Conservation (phyloP, 2,329 filamentous ascomycete species). For the Aureobasidium sp. region DNA sequence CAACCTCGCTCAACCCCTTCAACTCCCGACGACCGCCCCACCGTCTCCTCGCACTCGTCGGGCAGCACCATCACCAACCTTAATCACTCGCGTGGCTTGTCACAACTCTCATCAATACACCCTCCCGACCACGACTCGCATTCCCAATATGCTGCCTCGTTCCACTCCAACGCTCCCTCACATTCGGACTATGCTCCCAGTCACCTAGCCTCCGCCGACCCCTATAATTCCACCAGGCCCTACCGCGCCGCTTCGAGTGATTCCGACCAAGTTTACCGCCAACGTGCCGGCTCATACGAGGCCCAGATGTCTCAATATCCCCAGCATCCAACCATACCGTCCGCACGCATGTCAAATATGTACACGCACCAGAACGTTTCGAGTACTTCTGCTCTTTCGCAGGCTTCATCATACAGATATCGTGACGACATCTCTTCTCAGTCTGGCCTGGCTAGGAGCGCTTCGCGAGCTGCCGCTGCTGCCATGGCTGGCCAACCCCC, state of each 20-base stretch:
- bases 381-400: slow-evolving; percentile 36
- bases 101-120: slow-evolving; percentile 20
- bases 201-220: slow-evolving; percentile 3
- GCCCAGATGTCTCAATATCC: slow-evolving; percentile 17
- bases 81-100: slow-evolving; percentile 28
- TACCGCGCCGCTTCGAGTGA: slow-evolving; percentile 12
- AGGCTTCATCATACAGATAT: slow-evolving; percentile 41
- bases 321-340: slow-evolving; percentile 17
- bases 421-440: slow-evolving; percentile 36
- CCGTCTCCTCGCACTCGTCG: slow-evolving; percentile 28
- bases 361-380: slow-evolving; percentile 45
- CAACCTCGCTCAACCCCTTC: background rate
- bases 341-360: slow-evolving; percentile 26
- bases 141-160: slow-evolving; percentile 11
- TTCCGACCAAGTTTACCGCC: slow-evolving; percentile 5
- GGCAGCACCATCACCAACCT: slow-evolving; percentile 34
- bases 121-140: background rate
- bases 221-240: background rate
- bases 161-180: slow-evolving; percentile 5
- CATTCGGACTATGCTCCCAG: background rate
- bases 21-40: slow-evolving; percentile 9
- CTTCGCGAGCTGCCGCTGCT: slow-evolving; percentile 56
- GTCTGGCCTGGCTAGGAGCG: slow-evolving; percentile 52
- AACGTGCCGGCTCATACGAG: slow-evolving; percentile 9
- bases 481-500: slow-evolving; percentile 56